phyloP scores from a whole-genome alignment of 768 basidiomycete species.

The Rhodotorula diobovata region DNA sequence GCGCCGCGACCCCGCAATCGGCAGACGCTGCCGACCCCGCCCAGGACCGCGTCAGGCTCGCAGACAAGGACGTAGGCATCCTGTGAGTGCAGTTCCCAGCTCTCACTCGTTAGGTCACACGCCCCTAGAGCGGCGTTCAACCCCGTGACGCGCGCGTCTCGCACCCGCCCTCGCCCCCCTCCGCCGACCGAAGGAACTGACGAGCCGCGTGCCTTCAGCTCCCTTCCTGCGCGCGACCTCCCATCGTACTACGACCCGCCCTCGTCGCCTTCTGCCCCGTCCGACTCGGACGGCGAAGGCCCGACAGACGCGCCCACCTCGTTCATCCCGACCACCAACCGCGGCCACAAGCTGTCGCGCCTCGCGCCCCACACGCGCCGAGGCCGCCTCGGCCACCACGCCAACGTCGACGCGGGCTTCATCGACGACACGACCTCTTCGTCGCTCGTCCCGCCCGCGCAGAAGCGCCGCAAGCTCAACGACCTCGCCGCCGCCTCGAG shows the following conservation, averaged over 20 bases:
- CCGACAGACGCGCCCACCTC: neutral
- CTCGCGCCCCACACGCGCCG: conserved; percentile 25
- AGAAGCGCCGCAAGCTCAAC: conserved; percentile 28
- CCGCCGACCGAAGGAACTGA: neutral
- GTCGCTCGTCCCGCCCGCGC: conserved; percentile 7
- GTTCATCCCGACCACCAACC: conserved; percentile 34
- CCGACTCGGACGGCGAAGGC: conserved; percentile 20
- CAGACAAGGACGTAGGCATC: conserved; percentile 3
- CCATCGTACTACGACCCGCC: conserved; percentile 36
- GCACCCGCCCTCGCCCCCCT: neutral
- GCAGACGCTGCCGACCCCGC: too few species aligned
- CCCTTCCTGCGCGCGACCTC: conserved; percentile 37
- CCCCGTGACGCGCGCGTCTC: too few species aligned
- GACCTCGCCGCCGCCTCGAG: conserved; percentile 1
- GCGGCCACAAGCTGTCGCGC: conserved; percentile 41
- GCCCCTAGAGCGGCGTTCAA: neutral
- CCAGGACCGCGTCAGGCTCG: neutral
- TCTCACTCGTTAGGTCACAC: neutral
- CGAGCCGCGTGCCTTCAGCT: neutral
- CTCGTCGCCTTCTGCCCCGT: neutral
- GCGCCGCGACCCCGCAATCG: neutral
- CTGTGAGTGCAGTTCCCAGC: conserved; percentile 6
- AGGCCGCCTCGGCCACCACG: conserved; percentile 37
- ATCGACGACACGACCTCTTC: neutral
- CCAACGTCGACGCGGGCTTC: conserved; percentile 34